Base-by-base conservation (phyloP, 148 eudicot genomes). In the Camellia sinensis region DNA sequence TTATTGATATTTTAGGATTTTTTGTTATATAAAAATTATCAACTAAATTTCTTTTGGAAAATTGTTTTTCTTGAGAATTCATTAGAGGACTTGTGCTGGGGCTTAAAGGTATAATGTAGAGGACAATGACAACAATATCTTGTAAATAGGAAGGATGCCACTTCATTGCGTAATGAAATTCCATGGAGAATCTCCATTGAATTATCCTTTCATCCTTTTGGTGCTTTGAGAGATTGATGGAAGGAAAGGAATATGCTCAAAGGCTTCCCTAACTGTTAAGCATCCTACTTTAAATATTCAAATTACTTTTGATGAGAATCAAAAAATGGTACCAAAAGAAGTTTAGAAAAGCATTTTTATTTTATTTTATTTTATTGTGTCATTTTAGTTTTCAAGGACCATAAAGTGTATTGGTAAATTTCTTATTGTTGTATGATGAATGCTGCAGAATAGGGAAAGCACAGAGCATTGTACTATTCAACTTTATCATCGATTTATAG, bases 161-260 rank as follows among this genome's bases (percentile, higher is more conserved):
- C 75, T 52, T 12, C n/a, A 11, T 50, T 70, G 44, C 46, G 54
- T n/a, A 48, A n/a, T 8, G 48, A 5, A 46, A 68, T 7, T n/a
- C 6, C 3, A 0, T n/a, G n/a, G 73, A 46, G 60, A 48, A 18
- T 56, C 56, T 17, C 53, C 61, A 3, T 72, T 52, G 21, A 21
- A 21, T 7, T 60, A 56, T 37, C 18, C 17, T 9, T 75, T 8
- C n/a, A 48, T 44, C 40, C 13, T 29, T 60, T 75, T 19, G 52
- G 37, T 75, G 74, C 18, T 75, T n/a, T 60, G 17, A 61, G 45
- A 60, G 62, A n/a, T 75, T 76, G 70, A 14, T 11, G 5, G 53
- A n/a, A 44, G 79, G 56, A 21, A 62, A 63, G 12, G 56, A 61
- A 3, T 60, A 46, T 61, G 56, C 54, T 62, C 8, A 21, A 61